Evolutionary conservation across 2,329 filamentous ascomycete species (phyloP).

Genomic region (Beauveria medogensis): DNA sequence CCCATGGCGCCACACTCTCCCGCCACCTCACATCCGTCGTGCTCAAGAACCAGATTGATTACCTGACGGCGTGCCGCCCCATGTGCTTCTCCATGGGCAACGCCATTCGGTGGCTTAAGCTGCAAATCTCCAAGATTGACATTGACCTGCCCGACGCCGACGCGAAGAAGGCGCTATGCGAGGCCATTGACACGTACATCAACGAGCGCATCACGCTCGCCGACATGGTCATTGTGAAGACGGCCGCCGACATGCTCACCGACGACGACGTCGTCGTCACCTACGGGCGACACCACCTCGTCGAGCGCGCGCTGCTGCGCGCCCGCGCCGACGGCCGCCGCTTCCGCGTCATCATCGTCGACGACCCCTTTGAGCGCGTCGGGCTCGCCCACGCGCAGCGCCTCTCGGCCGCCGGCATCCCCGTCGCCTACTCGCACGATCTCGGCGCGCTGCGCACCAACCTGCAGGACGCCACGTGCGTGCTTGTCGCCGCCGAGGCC

Average conservation of each 20-base stretch:
- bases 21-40: conserved; percentile 87
- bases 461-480: conserved; percentile 58
- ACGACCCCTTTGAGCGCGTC: conserved; percentile 51
- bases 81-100: conserved; percentile 97
- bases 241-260: conserved; percentile 66
- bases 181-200: conserved; percentile 82
- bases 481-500: conserved; percentile 84
- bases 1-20: conserved; percentile 72
- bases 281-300: conserved; percentile 77
- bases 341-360: conserved; percentile 80
- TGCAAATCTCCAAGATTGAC: conserved; percentile 84
- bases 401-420: conserved; percentile 59
- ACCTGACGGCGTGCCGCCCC: conserved; percentile 85
- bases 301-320: conserved; percentile 71
- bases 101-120: conserved; percentile 88
- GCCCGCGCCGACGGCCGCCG: conserved; percentile 62
- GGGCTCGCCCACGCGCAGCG: conserved; percentile 57
- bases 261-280: conserved; percentile 78
- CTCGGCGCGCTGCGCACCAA: conserved; percentile 68
- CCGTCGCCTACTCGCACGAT: conserved; percentile 71
- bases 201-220: conserved; percentile 83
- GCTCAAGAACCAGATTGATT: conserved; percentile 91
- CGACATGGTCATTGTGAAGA: conserved; percentile 74
- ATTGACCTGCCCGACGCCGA: conserved; percentile 74
- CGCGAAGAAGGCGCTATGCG: conserved; percentile 70